A percentile compares a stretch with the other conserved stretches of the same genome.
These are phyloP conservation scores for Alternaria triticimaculans DNA, from an alignment of 2,329 filamentous ascomycete genomes.

Conservation along the genomic window DNA sequence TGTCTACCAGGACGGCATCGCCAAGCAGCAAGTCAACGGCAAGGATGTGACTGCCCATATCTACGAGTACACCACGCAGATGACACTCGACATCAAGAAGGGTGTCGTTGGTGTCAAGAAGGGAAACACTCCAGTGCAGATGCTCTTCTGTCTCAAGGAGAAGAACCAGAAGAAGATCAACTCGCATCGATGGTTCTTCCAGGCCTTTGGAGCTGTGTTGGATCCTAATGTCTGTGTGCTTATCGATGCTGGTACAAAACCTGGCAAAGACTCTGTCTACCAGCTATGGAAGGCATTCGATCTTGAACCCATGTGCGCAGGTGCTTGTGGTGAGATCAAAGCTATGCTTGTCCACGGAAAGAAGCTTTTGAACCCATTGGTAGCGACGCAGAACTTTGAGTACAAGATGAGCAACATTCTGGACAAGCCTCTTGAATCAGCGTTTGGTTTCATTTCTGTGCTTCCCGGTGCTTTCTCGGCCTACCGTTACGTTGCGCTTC, in stretches of 20 bases:
- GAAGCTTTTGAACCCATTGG: slow-evolving; percentile 88
- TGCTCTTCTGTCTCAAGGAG: slow-evolving; percentile 98
- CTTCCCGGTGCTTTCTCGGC: slow-evolving; percentile 98
- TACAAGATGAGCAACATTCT: slow-evolving; percentile 99
- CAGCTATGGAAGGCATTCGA: slow-evolving; percentile 99
- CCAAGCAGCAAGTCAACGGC: slow-evolving; percentile 95
- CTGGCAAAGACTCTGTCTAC: slow-evolving; percentile 93
- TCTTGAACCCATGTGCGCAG: slow-evolving; percentile 94
- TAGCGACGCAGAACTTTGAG: slow-evolving; percentile 98
- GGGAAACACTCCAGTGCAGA: slow-evolving; percentile 85
- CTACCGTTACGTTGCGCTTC: slow-evolving; percentile 90
- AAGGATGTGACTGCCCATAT: slow-evolving; percentile 98
- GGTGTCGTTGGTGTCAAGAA: slow-evolving; percentile 85
- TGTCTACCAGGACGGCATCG: slow-evolving; percentile 97
- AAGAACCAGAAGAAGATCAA: slow-evolving; percentile 99
- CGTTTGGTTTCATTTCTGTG: slow-evolving; percentile 97
- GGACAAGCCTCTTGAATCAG: slow-evolving; percentile 95
- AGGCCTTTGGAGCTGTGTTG: slow-evolving; percentile 89
- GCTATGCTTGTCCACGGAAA: slow-evolving; percentile 91
- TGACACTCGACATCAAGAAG: slow-evolving; percentile 87
- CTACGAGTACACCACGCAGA: slow-evolving; percentile 90
- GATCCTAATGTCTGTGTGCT: slow-evolving; percentile 97
- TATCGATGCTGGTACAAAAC: slow-evolving; percentile 93
- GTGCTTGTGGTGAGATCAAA: slow-evolving; percentile 98
- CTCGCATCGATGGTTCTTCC: slow-evolving; percentile 98